phyloP scores from a whole-genome alignment of 306 rosid species.

The Senna tora region DNA sequence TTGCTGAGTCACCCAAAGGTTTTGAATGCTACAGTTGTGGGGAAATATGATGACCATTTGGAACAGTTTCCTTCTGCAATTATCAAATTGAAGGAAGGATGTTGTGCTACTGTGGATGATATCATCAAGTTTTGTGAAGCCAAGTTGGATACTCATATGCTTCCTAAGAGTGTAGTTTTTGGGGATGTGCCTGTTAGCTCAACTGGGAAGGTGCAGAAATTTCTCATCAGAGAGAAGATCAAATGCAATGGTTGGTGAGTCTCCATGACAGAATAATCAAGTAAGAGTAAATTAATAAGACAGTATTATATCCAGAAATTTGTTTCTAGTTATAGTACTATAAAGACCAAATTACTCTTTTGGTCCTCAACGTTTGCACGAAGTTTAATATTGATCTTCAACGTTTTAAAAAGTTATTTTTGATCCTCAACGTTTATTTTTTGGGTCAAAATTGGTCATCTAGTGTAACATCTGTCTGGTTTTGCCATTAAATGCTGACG shows the following conservation, averaged over 20 bases:
- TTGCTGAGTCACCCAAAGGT: constrained; percentile 69
- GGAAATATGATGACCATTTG: constrained; percentile 43
- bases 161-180: constrained; percentile 64
- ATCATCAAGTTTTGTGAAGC: constrained; percentile 61
- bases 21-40: constrained; percentile 76
- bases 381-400: too few species aligned
- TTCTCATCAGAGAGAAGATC: constrained; percentile 58
- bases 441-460: too few species aligned
- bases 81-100: constrained; percentile 64
- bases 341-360: too few species aligned
- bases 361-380: too few species aligned
- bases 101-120: constrained; percentile 45
- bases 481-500: too few species aligned
- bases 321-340: not conserved
- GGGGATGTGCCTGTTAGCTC: constrained; percentile 81
- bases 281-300: not conserved
- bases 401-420: too few species aligned
- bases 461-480: too few species aligned
- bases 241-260: constrained; percentile 27
- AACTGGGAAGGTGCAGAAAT: constrained; percentile 83
- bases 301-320: not conserved
- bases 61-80: constrained; percentile 54
- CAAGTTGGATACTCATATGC: constrained; percentile 62
- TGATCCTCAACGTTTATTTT: too few species aligned
- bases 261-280: not conserved